Percentiles rank a stretch among this genome's conserved stretches.
These are phyloP conservation scores for Cytospora mali DNA, from an alignment of 2,329 filamentous ascomycete species.

Conservation along the genomic window DNA sequence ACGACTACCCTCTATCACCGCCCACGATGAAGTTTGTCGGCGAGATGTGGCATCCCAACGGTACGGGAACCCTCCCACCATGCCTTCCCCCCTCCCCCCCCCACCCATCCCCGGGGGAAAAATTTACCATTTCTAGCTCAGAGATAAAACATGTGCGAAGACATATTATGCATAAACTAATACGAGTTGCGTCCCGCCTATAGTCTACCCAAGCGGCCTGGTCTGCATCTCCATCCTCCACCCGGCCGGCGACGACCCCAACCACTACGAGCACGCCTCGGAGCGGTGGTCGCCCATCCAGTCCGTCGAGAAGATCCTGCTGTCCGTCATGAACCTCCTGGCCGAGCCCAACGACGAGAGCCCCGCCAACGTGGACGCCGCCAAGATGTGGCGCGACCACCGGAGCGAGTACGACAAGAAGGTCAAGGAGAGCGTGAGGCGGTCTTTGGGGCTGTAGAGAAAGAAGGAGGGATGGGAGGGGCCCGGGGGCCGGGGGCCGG, in stretches of 20 bases:
- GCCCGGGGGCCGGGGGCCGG: no score
- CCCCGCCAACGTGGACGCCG: constrained; percentile 93
- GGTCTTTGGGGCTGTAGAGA: constrained; percentile 71
- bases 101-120: no score
- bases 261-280: constrained; percentile 95
- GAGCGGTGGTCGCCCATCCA: constrained; percentile 98
- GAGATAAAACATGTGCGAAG: no score
- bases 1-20: constrained; percentile 94
- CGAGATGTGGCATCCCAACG: constrained; percentile 96
- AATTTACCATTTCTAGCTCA: no score
- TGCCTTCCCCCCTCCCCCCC: neutral
- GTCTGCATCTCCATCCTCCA: constrained; percentile 99
- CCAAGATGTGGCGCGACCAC: constrained; percentile 91
- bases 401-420: constrained; percentile 81
- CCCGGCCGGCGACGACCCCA: constrained; percentile 93
- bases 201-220: constrained; percentile 87
- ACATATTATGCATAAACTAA: neutral
- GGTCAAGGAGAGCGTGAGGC: constrained; percentile 80
- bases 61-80: constrained; percentile 48
- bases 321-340: constrained; percentile 97
- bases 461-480: neutral
- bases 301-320: constrained; percentile 95
- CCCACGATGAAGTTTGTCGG: constrained; percentile 95
- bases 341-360: constrained; percentile 97
- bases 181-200: neutral